Evolutionary conservation across 352 stramenopile genomes (phyloP).

Genomic region (Pythium plurisporium): DNA sequence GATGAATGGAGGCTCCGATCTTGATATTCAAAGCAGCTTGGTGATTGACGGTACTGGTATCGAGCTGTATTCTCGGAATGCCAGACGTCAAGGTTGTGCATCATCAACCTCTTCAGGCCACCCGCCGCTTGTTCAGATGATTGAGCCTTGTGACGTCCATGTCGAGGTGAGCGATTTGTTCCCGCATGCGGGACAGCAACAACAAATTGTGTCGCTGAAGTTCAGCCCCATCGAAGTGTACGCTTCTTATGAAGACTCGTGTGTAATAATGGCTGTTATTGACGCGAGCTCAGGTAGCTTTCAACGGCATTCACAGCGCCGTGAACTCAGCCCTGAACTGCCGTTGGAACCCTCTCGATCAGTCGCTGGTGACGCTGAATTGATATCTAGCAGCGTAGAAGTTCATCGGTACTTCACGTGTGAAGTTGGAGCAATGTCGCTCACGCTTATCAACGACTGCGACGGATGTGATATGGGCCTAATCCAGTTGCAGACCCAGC

Average conservation of each 20-base stretch:
- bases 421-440: slow-evolving; percentile 53
- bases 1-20: slow-evolving; percentile 21
- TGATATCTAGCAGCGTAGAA: slow-evolving; percentile 25
- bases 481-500: slow-evolving; percentile 64
- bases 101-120: slow-evolving; percentile 7
- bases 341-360: slow-evolving; percentile 15
- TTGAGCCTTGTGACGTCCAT: slow-evolving; percentile 71
- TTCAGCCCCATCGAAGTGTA: slow-evolving; percentile 81
- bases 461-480: slow-evolving; percentile 85
- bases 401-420: slow-evolving; percentile 77
- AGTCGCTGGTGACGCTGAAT: background rate
- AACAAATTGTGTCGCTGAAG: slow-evolving; percentile 67
- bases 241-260: slow-evolving; percentile 72
- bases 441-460: slow-evolving; percentile 85
- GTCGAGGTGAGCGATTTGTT: slow-evolving; percentile 68
- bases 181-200: slow-evolving; percentile 52
- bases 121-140: slow-evolving; percentile 56
- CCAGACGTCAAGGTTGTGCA: slow-evolving; percentile 56
- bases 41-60: slow-evolving; percentile 55
- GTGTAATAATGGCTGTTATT: slow-evolving; percentile 49
- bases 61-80: slow-evolving; percentile 60
- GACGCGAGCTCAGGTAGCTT: slow-evolving; percentile 32
- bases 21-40: slow-evolving; percentile 72
- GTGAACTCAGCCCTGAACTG: background rate
- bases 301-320: slow-evolving; percentile 13